Evolutionary conservation across 2,329 filamentous ascomycete species (phyloP), one percentile per base, ranked within the genome.

Genomic region (Nigrograna mackinnonii): DNA sequence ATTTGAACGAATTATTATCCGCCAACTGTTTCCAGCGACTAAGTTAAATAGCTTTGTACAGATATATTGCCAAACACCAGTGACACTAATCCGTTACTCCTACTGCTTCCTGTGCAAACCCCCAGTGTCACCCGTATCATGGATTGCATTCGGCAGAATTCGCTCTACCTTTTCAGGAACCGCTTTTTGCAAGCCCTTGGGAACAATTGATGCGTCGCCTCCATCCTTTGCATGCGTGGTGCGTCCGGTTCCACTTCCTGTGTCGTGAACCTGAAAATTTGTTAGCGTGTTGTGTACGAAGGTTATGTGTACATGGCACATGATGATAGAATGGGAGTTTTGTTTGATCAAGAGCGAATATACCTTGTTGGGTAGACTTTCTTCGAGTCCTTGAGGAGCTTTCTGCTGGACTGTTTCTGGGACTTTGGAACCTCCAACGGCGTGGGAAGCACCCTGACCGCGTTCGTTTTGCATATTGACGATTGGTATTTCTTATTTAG

Each of bases 131-230:
- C 64, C 63, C 39, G 26, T 75, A 43, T 75, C 67, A 47, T 75
- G 72, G 34, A 76, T 71, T 2, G 50, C 48, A 43, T 75, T 71
- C 22, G 72, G 72, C 3, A 75, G 60, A 21, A 61, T 62, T 34
- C 69, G 64, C 62, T 76, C 73, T 4, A 76, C 51, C 22, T 64
- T 69, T 56, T 75, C 69, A 1, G 72, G 72, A 1, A 75, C 57
- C 28, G 61, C 66, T 56, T 75, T 68, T 52, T 76, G 73, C 5
- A 75, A 49, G 19, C 63, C 58, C 58, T 71, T 59, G 9, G 73
- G 73, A 0, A 76, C 72, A 14, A 67, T 70, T 13, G 64, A 68
- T 24, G 52, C 64, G 5, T 60, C 62, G 12, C 60, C 64, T 17
- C 57, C 60, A 5, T 68, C 63, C 35, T 65, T 64, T 3, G 70